Percentiles rank a stretch among this genome's conserved stretches.
phyloP scores from a whole-genome alignment of 768 basidiomycete genomes.

The Collybiopsis confluens region DNA sequence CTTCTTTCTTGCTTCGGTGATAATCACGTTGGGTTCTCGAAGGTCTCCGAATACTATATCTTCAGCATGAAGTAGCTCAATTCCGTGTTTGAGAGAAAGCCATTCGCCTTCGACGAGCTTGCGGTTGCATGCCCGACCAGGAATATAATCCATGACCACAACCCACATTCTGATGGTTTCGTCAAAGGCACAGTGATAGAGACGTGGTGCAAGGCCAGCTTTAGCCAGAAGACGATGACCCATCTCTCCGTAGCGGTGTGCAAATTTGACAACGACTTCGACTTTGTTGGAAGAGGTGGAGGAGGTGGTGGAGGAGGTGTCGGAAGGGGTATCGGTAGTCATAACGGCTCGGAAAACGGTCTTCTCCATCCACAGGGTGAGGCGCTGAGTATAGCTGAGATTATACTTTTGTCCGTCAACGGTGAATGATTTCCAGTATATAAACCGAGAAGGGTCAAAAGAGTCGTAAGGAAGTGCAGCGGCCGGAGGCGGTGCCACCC shows the following conservation, averaged over 20 bases:
- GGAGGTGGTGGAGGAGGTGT: too few species aligned
- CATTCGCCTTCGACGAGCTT: background rate
- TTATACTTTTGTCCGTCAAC: background rate
- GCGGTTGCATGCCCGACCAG: background rate
- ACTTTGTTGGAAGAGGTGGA: too few species aligned
- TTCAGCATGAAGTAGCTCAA: slow-evolving; percentile 11
- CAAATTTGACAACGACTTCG: slow-evolving; percentile 4
- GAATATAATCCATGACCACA: slow-evolving; percentile 1
- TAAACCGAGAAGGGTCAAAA: background rate
- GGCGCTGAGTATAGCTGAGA: background rate
- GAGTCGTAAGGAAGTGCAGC: background rate
- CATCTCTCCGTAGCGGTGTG: background rate
- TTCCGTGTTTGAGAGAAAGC: background rate
- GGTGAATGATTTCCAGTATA: background rate
- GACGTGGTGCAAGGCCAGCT: background rate
- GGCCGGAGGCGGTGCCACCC: too few species aligned
- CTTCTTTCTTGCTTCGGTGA: slow-evolving; percentile 6
- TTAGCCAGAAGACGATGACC: background rate
- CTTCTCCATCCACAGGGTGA: background rate
- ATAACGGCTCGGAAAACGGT: background rate
- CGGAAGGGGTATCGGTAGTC: too few species aligned
- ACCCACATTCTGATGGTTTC: slow-evolving; percentile 1
- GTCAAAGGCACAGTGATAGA: background rate
- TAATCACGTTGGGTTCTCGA: slow-evolving; percentile 10
- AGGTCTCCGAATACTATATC: slow-evolving; percentile 19